A percentile compares a stretch with the other conserved stretches of the same genome.
phyloP scores from a whole-genome alignment of 495 filamentous ascomycete species.

The Hypoxylon fragiforme region DNA sequence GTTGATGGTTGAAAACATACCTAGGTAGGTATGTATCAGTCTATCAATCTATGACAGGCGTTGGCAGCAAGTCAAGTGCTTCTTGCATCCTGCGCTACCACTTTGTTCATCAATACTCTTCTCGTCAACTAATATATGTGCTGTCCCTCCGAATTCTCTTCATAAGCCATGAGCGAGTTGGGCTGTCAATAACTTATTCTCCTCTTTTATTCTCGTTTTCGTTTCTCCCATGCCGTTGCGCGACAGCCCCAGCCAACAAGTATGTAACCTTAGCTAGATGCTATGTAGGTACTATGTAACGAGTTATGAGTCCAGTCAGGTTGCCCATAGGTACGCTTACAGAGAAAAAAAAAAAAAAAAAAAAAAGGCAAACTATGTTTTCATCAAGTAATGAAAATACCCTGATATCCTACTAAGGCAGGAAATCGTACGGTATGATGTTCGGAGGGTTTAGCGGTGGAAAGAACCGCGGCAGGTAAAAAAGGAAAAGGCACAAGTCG shows the following conservation, averaged over 20 bases:
- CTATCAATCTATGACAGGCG: no score
- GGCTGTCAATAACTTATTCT: no score
- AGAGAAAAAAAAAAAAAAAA: background rate
- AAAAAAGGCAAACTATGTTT: conserved; percentile 11
- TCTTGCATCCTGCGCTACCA: conserved; percentile 32
- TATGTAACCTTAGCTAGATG: no score
- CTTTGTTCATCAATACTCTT: conserved; percentile 23
- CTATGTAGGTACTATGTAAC: background rate
- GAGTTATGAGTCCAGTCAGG: conserved; percentile 13
- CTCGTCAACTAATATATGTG: conserved; percentile 13
- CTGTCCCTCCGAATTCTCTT: conserved; percentile 10
- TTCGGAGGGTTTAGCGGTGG: conserved; percentile 14
- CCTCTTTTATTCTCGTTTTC: no score
- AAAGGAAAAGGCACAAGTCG: no score
- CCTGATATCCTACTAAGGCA: conserved; percentile 18
- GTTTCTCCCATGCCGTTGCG: no score
- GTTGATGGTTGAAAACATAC: no score
- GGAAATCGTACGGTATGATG: conserved; percentile 13
- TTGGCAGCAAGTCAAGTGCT: conserved; percentile 28
- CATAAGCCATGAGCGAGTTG: no score
- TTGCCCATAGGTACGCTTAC: conserved; percentile 24
- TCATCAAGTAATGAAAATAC: conserved; percentile 35
- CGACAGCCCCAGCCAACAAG: no score
- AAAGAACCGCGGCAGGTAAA: conserved; percentile 15
- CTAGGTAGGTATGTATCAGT: no score